phyloP scores from a whole-genome alignment of 148 eudicot species.

The Chenopodium quinoa region DNA sequence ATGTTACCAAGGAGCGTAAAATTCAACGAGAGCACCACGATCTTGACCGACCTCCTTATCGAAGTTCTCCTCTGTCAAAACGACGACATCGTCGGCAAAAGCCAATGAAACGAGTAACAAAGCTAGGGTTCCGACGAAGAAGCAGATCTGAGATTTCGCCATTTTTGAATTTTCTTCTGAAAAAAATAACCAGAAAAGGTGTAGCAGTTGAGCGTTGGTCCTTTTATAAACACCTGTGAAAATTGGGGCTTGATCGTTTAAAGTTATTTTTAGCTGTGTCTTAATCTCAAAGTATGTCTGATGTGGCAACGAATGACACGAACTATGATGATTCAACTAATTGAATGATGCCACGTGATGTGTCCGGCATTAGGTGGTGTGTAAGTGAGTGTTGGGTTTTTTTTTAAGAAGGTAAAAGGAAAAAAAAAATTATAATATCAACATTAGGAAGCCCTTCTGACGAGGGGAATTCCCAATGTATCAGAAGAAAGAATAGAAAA shows the following conservation, averaged over 20 bases:
- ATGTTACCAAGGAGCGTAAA: constrained; percentile 91
- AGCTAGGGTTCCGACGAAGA: constrained; percentile 39
- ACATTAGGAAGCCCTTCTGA: too few species aligned
- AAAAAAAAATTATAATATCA: too few species aligned
- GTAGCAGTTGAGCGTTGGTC: constrained; percentile 16
- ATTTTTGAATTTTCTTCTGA: constrained; percentile 16
- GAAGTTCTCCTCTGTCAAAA: constrained; percentile 88
- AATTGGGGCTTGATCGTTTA: not conserved
- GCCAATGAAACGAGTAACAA: constrained; percentile 34
- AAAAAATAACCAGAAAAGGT: not conserved
- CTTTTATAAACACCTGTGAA: not conserved
- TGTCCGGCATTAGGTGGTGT: not conserved
- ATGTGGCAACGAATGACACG: not conserved
- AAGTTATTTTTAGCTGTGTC: not conserved
- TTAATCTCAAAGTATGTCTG: constrained; percentile 7
- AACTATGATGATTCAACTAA: not conserved
- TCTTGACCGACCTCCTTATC: constrained; percentile 91
- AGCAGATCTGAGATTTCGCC: constrained; percentile 47
- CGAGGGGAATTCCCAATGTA: too few species aligned
- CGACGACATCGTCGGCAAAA: constrained; percentile 73
- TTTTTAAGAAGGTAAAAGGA: too few species aligned
- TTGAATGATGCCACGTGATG: constrained; percentile 5
- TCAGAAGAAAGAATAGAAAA: too few species aligned
- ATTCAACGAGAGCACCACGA: constrained; percentile 90
- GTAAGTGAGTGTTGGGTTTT: too few species aligned